Base-by-base conservation (phyloP, 495 filamentous ascomycete genomes). In the Jackrogersella minutella region DNA sequence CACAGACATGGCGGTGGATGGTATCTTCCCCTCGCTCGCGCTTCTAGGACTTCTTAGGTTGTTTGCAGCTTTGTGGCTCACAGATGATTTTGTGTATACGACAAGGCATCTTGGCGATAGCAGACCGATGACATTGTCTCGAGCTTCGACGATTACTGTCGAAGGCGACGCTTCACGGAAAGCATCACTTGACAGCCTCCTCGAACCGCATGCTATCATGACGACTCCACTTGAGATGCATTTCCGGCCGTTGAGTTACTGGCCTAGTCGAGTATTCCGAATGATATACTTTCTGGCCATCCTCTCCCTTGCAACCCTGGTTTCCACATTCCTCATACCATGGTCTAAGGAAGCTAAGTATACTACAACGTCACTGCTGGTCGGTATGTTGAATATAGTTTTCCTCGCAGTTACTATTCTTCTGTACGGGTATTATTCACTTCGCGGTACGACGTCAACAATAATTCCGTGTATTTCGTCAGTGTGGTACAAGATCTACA, bases 391-490 rank as follows among this genome's bases (percentile, higher is more conserved):
- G 8, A 30, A 47, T 26, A 36, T 30, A 17, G 8, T 6, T 3
- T 37, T 30, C 30, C 30, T 62, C 17, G 39, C 28, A n/a, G 11
- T 11, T 30, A 14, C 43, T 39, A 8, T 53, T 55, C 40, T 7
- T 39, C 19, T n/a, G 1, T 70, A 61, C 24, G 40, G 40, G 3
- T 70, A 58, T 34, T 66, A 66, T 16, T 37, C 52, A 14, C 6
- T 53, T 16, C 50, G 57, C 11, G 63, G 44, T 14, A 49, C 24
- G 16, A 49, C 19, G 26, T 41, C 62, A 17, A 62, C 62, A 3
- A 21, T 66, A 17, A 68, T 63, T 24, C 62, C 63, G 11, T 66
- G 57, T 10, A 66, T 52, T 13, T 37, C 28, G 28, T 50, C 39
- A 4, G 16, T 13, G 10, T 66, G 36, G 64, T 71, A 64, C 24